phyloP scores from a whole-genome alignment of 2,329 filamentous ascomycete species.

The Cladosporium sp. region DNA sequence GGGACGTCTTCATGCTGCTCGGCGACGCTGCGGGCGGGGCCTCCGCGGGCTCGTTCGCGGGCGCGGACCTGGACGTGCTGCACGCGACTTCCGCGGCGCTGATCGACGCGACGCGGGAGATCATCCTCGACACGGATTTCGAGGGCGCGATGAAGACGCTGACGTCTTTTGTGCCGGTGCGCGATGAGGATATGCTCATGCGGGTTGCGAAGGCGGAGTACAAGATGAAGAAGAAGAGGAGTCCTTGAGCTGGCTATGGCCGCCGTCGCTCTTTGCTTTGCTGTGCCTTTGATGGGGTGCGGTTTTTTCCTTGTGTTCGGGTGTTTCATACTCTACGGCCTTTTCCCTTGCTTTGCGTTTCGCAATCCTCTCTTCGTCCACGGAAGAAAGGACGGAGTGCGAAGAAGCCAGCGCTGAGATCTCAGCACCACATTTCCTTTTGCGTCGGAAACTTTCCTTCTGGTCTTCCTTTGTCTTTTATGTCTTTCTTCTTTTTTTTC shows the following conservation, averaged over 20 bases:
- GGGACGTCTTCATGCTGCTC: conserved; percentile 95
- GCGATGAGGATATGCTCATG: conserved; percentile 91
- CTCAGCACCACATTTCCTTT: no score
- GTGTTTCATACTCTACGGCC: neutral
- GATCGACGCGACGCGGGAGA: conserved; percentile 82
- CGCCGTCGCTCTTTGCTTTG: no score
- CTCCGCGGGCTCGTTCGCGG: conserved; percentile 33
- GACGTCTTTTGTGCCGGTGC: conserved; percentile 88
- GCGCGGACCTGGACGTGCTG: conserved; percentile 72
- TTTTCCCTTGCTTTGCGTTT: neutral
- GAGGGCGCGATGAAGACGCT: conserved; percentile 97
- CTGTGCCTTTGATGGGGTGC: neutral
- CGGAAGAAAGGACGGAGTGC: neutral
- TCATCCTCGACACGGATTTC: conserved; percentile 87
- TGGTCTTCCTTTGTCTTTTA: neutral
- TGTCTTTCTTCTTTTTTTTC: no score
- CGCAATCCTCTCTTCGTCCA: no score
- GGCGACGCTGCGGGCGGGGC: conserved; percentile 52
- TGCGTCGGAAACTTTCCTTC: neutral
- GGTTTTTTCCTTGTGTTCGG: neutral
- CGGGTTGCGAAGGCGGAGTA: conserved; percentile 81
- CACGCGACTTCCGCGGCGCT: conserved; percentile 86
- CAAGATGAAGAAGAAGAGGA: conserved; percentile 57
- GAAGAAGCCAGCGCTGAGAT: no score
- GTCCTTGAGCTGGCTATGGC: neutral